A percentile compares a stretch with the other conserved stretches of the same genome.
These are phyloP conservation scores for Lentinula boryana DNA, from an alignment of 768 basidiomycete species.

Conservation along the genomic window DNA sequence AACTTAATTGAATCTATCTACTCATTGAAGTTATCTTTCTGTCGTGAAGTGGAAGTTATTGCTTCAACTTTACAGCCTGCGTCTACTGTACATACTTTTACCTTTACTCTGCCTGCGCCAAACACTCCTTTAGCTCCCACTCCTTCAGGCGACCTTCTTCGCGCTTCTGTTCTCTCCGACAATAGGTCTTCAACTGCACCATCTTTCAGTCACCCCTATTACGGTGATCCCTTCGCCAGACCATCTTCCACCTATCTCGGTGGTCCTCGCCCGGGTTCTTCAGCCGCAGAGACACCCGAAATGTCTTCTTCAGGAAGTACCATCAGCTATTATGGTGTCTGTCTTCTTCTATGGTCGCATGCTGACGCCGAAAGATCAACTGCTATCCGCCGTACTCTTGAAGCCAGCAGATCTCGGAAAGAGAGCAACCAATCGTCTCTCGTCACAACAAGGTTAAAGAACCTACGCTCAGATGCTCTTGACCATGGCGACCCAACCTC, in stretches of 20 bases:
- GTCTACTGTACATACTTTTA: slow-evolving; percentile 88
- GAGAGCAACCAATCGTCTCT: slow-evolving; percentile 68
- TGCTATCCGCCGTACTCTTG: slow-evolving; percentile 79
- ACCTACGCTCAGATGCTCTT: slow-evolving; percentile 49
- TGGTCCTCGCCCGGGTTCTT: slow-evolving; percentile 19
- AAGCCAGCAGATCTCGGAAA: slow-evolving; percentile 71
- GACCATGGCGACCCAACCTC: slow-evolving; percentile 47
- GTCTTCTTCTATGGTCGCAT: slow-evolving; percentile 93
- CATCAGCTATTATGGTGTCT: slow-evolving; percentile 84
- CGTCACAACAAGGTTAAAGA: slow-evolving; percentile 61
- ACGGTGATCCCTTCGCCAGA: slow-evolving; percentile 71
- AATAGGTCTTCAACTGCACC: slow-evolving; percentile 63
- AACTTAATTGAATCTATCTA: slow-evolving; percentile 6
- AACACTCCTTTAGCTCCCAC: slow-evolving; percentile 72
- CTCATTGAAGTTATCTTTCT: slow-evolving; percentile 69
- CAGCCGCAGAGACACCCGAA: slow-evolving; percentile 23
- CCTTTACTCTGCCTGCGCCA: slow-evolving; percentile 77
- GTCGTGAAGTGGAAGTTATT: slow-evolving; percentile 89
- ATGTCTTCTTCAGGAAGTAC: slow-evolving; percentile 28
- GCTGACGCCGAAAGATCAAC: slow-evolving; percentile 83
- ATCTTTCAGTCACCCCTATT: slow-evolving; percentile 69
- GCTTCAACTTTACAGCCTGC: slow-evolving; percentile 93
- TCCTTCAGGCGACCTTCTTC: slow-evolving; percentile 64
- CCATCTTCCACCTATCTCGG: slow-evolving; percentile 80
- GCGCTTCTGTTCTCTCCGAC: slow-evolving; percentile 67